Percentiles rank a stretch among this genome's conserved stretches.
Conservation (phyloP, 2,329 filamentous ascomycete genomes). For the Aspergillus cejpii region DNA sequence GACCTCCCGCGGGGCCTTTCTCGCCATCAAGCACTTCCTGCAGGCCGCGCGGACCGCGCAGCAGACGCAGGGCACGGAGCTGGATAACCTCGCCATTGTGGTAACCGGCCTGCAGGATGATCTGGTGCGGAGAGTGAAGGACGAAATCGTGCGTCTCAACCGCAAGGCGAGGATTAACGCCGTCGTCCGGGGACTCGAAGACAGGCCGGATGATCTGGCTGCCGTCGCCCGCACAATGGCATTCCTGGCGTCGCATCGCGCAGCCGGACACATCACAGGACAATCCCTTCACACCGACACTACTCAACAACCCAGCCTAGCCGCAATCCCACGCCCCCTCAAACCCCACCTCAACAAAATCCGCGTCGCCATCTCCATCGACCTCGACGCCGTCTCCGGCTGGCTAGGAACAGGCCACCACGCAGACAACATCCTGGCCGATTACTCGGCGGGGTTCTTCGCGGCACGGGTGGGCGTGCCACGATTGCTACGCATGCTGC, state of each 20-base stretch:
- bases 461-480: conserved; percentile 52
- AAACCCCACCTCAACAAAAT: conserved; percentile 18
- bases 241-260: conserved; percentile 47
- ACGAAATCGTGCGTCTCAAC: conserved; percentile 50
- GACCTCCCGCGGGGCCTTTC: conserved; percentile 48
- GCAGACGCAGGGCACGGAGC: conserved; percentile 32
- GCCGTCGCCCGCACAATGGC: conserved; percentile 45
- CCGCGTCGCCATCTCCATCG: conserved; percentile 36
- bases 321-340: conserved; percentile 32
- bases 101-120: conserved; percentile 50
- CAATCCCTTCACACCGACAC: conserved; percentile 48
- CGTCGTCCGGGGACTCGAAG: conserved; percentile 46
- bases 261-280: conserved; percentile 50
- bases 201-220: conserved; percentile 47
- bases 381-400: conserved; percentile 55
- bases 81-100: conserved; percentile 48
- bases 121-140: conserved; percentile 48
- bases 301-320: conserved; percentile 48
- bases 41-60: conserved; percentile 39
- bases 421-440: conserved; percentile 49
- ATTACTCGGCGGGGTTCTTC: conserved; percentile 53
- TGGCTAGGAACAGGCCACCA: conserved; percentile 51
- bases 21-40: conserved; percentile 53
- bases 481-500: conserved; percentile 50
- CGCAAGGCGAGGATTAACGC: conserved; percentile 48